Percentiles rank a stretch among this genome's conserved stretches.
Conservation (phyloP, 31 red algal genomes). For the Bonnemaisonia californica region DNA sequence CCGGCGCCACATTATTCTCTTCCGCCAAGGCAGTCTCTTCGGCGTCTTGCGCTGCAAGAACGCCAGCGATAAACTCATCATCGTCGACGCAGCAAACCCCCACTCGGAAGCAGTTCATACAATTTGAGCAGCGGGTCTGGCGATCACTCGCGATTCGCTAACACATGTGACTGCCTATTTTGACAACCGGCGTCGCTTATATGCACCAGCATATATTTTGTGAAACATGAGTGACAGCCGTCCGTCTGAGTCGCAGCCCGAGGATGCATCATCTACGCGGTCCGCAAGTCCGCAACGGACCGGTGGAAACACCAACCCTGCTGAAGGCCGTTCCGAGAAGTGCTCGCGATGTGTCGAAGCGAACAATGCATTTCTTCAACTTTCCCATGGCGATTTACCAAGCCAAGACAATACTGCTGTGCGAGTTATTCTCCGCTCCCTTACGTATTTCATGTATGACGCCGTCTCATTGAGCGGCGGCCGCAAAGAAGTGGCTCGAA, state of each 20-base stretch:
- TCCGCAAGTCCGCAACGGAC: too few species aligned
- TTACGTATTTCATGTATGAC: conserved; percentile 60
- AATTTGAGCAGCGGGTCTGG: too few species aligned
- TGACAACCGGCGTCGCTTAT: neutral
- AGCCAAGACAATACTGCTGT: conserved; percentile 19
- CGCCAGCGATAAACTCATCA: too few species aligned
- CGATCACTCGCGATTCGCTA: too few species aligned
- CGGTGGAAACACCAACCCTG: too few species aligned
- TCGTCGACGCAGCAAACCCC: too few species aligned
- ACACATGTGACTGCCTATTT: neutral
- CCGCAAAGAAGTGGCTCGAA: conserved; percentile 52
- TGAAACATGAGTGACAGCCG: neutral
- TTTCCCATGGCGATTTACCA: neutral
- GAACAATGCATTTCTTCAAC: neutral
- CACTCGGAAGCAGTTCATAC: too few species aligned
- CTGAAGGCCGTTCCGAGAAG: neutral
- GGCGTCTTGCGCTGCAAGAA: too few species aligned
- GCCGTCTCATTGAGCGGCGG: conserved; percentile 21
- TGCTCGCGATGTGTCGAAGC: neutral
- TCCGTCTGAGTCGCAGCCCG: too few species aligned
- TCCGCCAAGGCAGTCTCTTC: too few species aligned
- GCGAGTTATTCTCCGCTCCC: conserved; percentile 15
- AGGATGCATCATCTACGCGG: too few species aligned
- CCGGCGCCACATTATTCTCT: too few species aligned
- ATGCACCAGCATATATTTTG: neutral